Percentiles rank a stretch among this genome's conserved stretches.
These are phyloP conservation scores for Phytophthora lateralis DNA, from an alignment of 352 stramenopile genomes.

Conservation along the genomic window DNA sequence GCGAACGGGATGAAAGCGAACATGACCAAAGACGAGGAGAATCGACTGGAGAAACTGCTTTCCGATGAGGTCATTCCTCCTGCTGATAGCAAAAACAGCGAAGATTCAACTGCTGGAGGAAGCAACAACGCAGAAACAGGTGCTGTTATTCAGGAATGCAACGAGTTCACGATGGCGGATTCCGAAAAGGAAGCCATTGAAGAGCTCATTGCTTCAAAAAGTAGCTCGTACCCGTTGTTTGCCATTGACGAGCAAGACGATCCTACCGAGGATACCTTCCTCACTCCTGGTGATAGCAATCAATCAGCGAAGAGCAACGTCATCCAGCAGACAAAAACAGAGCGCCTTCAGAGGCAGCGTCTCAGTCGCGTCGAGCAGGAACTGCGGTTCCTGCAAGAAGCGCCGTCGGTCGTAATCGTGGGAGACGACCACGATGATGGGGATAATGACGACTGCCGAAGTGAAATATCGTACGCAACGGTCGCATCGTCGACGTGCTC, in stretches of 20 bases:
- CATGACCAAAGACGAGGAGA: slow-evolving; percentile 63
- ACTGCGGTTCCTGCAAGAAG: slow-evolving; percentile 55
- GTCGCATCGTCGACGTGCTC: slow-evolving; percentile 53
- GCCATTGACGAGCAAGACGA: slow-evolving; percentile 34
- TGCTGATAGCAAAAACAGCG: background rate
- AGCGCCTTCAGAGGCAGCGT: slow-evolving; percentile 47
- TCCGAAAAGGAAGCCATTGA: slow-evolving; percentile 52
- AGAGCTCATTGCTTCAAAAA: slow-evolving; percentile 47
- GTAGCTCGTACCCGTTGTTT: slow-evolving; percentile 39
- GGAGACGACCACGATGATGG: slow-evolving; percentile 41
- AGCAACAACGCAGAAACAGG: slow-evolving; percentile 2
- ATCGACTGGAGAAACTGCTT: slow-evolving; percentile 46
- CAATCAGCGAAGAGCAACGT: slow-evolving; percentile 36
- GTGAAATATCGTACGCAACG: slow-evolving; percentile 55
- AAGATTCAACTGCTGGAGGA: slow-evolving; percentile 4
- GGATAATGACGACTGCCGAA: slow-evolving; percentile 41
- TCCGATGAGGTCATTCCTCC: slow-evolving; percentile 12
- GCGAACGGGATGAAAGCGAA: slow-evolving; percentile 57
- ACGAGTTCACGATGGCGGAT: slow-evolving; percentile 49
- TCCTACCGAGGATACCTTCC: slow-evolving; percentile 9
- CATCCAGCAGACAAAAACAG: slow-evolving; percentile 52
- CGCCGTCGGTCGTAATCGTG: slow-evolving; percentile 51
- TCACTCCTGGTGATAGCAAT: background rate
- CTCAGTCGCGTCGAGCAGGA: slow-evolving; percentile 64
- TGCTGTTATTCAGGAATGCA: slow-evolving; percentile 14